phyloP scores from a whole-genome alignment of 176 grass and related monocot genomes.

The Cenchrus americanus region DNA sequence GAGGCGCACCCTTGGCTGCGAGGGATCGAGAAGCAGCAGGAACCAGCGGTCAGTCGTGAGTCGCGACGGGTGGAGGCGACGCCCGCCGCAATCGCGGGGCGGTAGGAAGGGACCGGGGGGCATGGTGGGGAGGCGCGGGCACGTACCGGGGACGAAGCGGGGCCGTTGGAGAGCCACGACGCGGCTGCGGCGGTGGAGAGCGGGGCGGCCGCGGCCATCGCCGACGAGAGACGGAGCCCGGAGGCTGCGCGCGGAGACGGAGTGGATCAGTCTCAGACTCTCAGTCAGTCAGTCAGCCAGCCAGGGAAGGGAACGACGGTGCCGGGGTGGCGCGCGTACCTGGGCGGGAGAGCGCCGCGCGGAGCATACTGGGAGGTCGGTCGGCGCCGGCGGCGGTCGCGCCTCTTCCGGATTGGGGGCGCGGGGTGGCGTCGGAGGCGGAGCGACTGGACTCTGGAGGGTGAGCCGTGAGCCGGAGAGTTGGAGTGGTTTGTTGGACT shows the following conservation, averaged over 20 bases:
- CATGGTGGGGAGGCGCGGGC: background rate
- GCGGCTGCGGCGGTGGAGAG: constrained; percentile 62
- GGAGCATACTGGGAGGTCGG: constrained; percentile 36
- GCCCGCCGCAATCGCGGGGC: background rate
- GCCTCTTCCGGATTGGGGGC: constrained; percentile 11
- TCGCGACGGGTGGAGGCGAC: background rate
- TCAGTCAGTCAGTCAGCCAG: background rate
- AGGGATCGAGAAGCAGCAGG: background rate
- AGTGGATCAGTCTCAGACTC: background rate
- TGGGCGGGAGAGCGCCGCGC: constrained; percentile 50
- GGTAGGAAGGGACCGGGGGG: background rate
- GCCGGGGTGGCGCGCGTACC: background rate
- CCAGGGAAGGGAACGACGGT: background rate
- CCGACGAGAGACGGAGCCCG: constrained; percentile 58
- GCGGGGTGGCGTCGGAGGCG: background rate
- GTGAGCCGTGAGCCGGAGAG: background rate
- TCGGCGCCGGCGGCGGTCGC: constrained; percentile 10
- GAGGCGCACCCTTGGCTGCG: constrained; percentile 73
- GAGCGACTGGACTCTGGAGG: background rate
- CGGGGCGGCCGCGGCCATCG: constrained; percentile 39
- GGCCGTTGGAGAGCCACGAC: constrained; percentile 50
- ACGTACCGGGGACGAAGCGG: constrained; percentile 47
- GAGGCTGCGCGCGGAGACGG: constrained; percentile 46
- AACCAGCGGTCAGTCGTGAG: background rate
- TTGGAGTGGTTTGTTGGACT: background rate